Conservation (phyloP, 768 basidiomycete genomes). For the Auricularia auricula-judae region DNA sequence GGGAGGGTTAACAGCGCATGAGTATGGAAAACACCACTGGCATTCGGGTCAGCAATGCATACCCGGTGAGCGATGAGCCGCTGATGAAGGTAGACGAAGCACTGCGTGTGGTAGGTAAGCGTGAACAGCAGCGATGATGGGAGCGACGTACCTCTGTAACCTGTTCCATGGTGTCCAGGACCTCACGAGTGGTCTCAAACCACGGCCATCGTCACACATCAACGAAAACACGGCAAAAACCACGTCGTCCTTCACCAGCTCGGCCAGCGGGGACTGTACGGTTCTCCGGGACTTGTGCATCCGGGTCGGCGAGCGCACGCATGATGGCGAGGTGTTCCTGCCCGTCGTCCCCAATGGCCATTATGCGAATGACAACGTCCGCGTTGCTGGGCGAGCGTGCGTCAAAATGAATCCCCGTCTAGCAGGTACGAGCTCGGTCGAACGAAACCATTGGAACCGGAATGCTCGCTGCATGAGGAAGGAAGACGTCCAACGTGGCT, state of each 20-base stretch:
- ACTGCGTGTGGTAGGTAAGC: neutral
- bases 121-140: neutral
- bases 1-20: neutral
- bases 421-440: too few species aligned
- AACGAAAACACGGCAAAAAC: neutral
- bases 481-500: too few species aligned
- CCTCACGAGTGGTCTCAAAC: neutral
- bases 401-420: too few species aligned
- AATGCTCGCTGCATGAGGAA: too few species aligned
- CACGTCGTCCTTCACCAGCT: neutral
- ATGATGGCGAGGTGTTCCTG: neutral
- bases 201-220: neutral
- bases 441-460: too few species aligned
- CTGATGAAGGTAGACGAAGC: neutral
- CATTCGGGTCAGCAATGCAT: neutral
- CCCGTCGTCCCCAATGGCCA: neutral
- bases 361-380: neutral
- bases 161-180: neutral
- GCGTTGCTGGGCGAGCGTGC: neutral
- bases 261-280: neutral
- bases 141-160: neutral
- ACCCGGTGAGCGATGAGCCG: neutral
- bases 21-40: neutral
- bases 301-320: neutral
- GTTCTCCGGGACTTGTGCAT: neutral